Evolutionary conservation across 805 yeast species (phyloP).

Genomic region (Candida broadrunensis): DNA sequence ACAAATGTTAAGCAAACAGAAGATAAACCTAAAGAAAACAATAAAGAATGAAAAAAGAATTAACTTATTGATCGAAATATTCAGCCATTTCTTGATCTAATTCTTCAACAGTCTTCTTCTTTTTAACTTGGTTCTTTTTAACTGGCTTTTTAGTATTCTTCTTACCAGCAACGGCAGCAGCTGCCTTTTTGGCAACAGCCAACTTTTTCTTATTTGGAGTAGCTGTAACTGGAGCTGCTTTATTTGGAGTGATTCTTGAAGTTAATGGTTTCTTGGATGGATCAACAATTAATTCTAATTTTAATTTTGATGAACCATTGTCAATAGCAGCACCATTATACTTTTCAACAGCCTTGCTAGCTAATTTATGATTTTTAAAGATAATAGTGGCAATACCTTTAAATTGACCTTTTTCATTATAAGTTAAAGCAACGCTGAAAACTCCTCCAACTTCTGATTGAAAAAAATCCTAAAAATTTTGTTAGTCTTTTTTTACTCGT

Average conservation of each 20-base stretch:
- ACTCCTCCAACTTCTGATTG: conserved; percentile 86
- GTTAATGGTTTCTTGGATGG: conserved; percentile 75
- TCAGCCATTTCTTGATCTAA: conserved; percentile 98
- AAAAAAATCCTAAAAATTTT: conserved; percentile 74
- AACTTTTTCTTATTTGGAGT: conserved; percentile 6
- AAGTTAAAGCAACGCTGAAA: conserved; percentile 63
- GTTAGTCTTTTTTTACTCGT: conserved; percentile 21
- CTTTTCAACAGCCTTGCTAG: conserved; percentile 73
- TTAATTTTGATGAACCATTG: conserved; percentile 74
- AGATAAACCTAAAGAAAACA: too few species aligned
- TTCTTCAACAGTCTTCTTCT: conserved; percentile 80
- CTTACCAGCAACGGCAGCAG: conserved; percentile 7
- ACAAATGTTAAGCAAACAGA: too few species aligned
- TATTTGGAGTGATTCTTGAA: conserved; percentile 64
- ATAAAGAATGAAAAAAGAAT: too few species aligned
- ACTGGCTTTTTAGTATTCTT: conserved; percentile 32
- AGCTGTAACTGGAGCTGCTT: conserved; percentile 14
- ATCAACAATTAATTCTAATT: conserved; percentile 78
- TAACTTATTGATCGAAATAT: conserved; percentile 51
- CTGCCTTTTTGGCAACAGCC: conserved; percentile 11
- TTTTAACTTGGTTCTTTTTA: conserved; percentile 30
- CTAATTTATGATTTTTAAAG: conserved; percentile 67
- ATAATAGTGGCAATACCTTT: conserved; percentile 88
- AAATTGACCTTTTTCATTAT: conserved; percentile 85
- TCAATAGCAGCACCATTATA: conserved; percentile 95